Evolutionary conservation across 2,329 filamentous ascomycete genomes (phyloP), one percentile per base, ranked within the genome.

Genomic region (Talaromyces funiculosus): DNA sequence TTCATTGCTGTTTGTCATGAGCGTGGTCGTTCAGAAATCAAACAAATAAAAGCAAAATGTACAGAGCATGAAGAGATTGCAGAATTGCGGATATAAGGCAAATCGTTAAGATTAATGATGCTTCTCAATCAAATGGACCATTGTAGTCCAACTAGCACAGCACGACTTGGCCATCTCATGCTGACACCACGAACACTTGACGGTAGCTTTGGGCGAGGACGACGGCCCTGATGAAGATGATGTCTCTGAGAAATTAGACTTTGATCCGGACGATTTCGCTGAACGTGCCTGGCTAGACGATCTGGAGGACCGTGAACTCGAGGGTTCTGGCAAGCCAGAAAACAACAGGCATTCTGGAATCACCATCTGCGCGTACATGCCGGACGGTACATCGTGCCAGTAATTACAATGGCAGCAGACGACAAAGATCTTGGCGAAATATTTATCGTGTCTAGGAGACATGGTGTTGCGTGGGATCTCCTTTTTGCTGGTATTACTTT

Each of bases 341-440:
- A 61, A 61, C 9, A 56, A 16, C 6, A 62, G 49, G 35, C 37
- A 43, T 29, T 56, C 61, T 16, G 61, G 61, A 42, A 62, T 59
- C 12, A 62, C 49, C 61, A 62, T 62, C 24, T 57, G 43, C 3
- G 61, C 61, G n/a, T 62, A 62, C 38, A 62, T 22, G 7, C 31
- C 56, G 18, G 61, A 62, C 10, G 61, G 61, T 5, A 62, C 43
- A 31, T 62, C 61, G 38, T 62, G 61, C 61, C 61, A 62, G 57
- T 56, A 59, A 20, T 60, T 60, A 51, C 61, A 62, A 12, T 53
- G 56, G 35, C 61, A 62, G 37, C 61, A 62, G 12, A 62, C 24
- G 16, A 62, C 61, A 24, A 62, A 62, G 7, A 62, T 62, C 42
- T 62, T 62, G 45, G 61, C 57, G 12, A 62, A 35, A 8, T 59